A percentile compares a stretch with the other conserved stretches of the same genome.
phyloP scores from a whole-genome alignment of 306 rosid species.

The Arachis stenosperma region DNA sequence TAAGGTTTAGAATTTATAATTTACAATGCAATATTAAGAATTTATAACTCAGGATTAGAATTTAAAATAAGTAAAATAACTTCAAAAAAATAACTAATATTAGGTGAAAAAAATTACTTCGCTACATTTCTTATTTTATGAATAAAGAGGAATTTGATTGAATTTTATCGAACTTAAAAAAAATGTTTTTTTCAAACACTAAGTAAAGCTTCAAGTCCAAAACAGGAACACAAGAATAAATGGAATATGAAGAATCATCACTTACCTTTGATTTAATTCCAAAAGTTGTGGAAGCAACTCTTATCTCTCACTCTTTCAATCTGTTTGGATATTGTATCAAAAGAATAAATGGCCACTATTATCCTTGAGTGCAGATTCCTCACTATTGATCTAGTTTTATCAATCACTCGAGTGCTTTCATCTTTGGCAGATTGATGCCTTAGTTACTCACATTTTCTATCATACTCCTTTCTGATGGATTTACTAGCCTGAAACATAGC shows the following conservation, averaged over 20 bases:
- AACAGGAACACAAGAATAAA: not conserved
- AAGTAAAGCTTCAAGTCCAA: not conserved
- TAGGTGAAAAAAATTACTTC: too few relatives aligned
- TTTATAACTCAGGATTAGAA: too few relatives aligned
- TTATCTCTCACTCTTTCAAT: constrained; percentile 76
- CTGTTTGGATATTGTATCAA: constrained; percentile 71
- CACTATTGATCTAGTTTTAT: constrained; percentile 67
- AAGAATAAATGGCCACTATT: constrained; percentile 70
- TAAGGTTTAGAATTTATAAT: too few relatives aligned
- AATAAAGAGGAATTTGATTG: too few relatives aligned
- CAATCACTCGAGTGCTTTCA: constrained; percentile 62
- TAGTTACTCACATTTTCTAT: constrained; percentile 66
- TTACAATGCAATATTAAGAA: too few relatives aligned
- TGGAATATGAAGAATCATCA: not conserved
- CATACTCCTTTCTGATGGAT: constrained; percentile 67
- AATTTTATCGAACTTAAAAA: too few relatives aligned
- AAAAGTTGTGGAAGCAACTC: constrained; percentile 76
- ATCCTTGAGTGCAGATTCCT: constrained; percentile 75
- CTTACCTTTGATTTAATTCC: constrained; percentile 74
- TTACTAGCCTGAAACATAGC: constrained; percentile 63
- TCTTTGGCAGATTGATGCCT: constrained; percentile 70
- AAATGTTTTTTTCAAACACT: too few relatives aligned
- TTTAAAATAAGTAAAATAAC: too few relatives aligned
- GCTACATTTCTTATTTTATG: too few relatives aligned
- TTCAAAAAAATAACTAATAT: too few relatives aligned